phyloP scores from a whole-genome alignment of 139 green algal genomes.

The Pseudopediastrum boryanum region DNA sequence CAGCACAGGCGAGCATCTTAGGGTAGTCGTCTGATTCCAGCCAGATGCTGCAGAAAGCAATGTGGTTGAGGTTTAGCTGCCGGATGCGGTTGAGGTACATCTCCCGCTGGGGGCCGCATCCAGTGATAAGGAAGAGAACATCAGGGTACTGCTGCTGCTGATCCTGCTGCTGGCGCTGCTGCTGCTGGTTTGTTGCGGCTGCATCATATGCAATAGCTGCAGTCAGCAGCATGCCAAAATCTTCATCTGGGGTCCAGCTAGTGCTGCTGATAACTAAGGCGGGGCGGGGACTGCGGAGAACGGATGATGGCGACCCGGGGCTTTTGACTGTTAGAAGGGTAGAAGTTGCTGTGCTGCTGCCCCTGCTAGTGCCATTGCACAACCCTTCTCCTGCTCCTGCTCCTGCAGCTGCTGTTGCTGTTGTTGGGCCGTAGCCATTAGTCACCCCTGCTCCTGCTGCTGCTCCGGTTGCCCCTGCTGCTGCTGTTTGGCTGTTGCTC shows the following conservation, averaged over 20 bases:
- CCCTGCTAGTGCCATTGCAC: no score
- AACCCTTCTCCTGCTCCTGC: no score
- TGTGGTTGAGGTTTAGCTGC: constrained; percentile 67
- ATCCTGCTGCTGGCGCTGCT: background rate
- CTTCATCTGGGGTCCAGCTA: constrained; percentile 97
- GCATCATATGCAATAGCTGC: constrained; percentile 59
- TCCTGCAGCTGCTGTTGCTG: constrained; percentile 1
- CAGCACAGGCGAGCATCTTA: constrained; percentile 82
- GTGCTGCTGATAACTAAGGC: constrained; percentile 93
- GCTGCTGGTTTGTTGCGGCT: constrained; percentile 3
- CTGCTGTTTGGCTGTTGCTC: background rate
- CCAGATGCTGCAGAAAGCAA: constrained; percentile 90
- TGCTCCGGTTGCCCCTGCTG: no score
- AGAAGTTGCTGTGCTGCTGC: no score
- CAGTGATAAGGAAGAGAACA: constrained; percentile 74
- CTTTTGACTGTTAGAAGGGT: no score
- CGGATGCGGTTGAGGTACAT: constrained; percentile 72
- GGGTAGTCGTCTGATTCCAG: constrained; percentile 93
- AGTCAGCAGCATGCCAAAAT: constrained; percentile 92
- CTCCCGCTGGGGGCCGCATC: constrained; percentile 75
- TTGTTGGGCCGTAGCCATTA: background rate
- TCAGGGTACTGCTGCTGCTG: constrained; percentile 34
- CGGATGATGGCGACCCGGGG: no score
- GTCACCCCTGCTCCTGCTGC: constrained; percentile 2
- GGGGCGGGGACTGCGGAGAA: no score